Evolutionary conservation across 2,329 filamentous ascomycete genomes (phyloP), one percentile per base, ranked within the genome.

Genomic region (Xylaria sp.): DNA sequence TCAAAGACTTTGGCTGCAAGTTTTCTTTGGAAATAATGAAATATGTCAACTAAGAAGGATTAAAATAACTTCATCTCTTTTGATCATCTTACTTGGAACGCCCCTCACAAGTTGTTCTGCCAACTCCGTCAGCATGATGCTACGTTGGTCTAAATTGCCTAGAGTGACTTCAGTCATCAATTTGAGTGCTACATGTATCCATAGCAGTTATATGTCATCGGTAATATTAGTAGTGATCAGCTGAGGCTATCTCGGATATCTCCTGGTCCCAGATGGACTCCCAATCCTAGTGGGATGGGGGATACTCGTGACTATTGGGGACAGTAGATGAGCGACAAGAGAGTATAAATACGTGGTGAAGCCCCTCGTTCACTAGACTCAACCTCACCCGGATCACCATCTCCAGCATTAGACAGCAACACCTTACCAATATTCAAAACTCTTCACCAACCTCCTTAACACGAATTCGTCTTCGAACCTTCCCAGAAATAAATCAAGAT

Each of bases 271-370:
- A 20, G n/a, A 18, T 20, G n/a, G n/a, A 8, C n/a, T 5, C n/a
- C 3, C 5, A 48, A 20, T 48, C n/a, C 1, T 20, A 48, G 7
- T 20, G 9, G n/a, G 43, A 20, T 9, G 8, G 20, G 6, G 8
- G 43, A 2, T 20, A 20, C 10, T 6, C 20, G 6, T n/a, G n/a
- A 48, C n/a, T 8, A 8, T 3, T 7, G 20, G n/a, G 7, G 20
- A 10, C n/a, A 20, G 20, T 20, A 9, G 1, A 20, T 20, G 20
- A 4, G n/a, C 7, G 43, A 48, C 18, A 9, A 23, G 6, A 48
- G 10, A 20, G 10, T 61, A 61, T 61, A 61, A 52, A 52, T 61
- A 61, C 20, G 4, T 61, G 46, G 43, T 10, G 20, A 20, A 48
- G 25, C 3, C n/a, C 43, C 43, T 48, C 43, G 25, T 13, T 7